Conservation (phyloP, 2,329 filamentous ascomycete species). For the Fusarium sp. region DNA sequence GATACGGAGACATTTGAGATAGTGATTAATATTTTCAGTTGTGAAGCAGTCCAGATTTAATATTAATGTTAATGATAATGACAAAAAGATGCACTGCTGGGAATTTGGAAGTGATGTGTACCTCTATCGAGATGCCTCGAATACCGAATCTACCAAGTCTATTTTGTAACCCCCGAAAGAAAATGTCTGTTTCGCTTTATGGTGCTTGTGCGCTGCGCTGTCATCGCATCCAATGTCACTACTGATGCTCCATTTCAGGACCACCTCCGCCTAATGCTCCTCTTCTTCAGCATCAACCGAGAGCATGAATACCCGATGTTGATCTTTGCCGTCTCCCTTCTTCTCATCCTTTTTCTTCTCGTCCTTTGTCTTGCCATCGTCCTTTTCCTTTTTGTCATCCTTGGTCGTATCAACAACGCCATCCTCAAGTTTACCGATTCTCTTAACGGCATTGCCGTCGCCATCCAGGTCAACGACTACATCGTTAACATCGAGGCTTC, state of each 20-base stretch:
- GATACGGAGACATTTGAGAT: conserved; percentile 20
- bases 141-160: background rate
- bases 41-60: conserved; percentile 30
- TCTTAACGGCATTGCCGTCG: conserved; percentile 58
- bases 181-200: background rate
- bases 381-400: conserved; percentile 44
- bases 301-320: conserved; percentile 49
- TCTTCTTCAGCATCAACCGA: conserved; percentile 48
- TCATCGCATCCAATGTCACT: background rate
- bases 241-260: background rate
- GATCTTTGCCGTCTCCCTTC: conserved; percentile 32
- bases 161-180: background rate
- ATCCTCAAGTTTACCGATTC: conserved; percentile 52
- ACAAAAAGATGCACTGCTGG: background rate
- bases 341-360: conserved; percentile 10
- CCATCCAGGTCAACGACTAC: conserved; percentile 66
- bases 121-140: background rate
- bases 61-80: conserved; percentile 33
- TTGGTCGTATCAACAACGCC: conserved; percentile 53
- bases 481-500: conserved; percentile 65
- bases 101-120: background rate
- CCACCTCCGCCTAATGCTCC: conserved; percentile 23
- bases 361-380: conserved; percentile 27
- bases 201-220: background rate
- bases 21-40: conserved; percentile 23